Percentiles rank a stretch among this genome's conserved stretches.
Evolutionary conservation across 2,329 filamentous ascomycete species (phyloP).

Genomic region (Ophiosphaerella herpotricha): DNA sequence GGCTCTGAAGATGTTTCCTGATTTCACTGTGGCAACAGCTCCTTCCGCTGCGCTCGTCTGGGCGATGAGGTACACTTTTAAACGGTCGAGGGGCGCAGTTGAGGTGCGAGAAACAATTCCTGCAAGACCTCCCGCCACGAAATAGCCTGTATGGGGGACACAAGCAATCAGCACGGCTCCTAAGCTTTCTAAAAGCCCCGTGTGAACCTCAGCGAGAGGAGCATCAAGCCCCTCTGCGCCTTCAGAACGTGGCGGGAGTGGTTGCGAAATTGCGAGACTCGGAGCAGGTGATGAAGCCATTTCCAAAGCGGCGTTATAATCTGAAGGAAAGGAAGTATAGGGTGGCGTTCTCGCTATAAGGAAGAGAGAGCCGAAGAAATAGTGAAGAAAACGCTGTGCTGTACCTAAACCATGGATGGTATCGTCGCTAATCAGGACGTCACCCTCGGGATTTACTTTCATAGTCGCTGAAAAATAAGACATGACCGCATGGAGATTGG

Average conservation of each 20-base stretch:
- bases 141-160: constrained; percentile 92
- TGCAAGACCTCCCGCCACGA: constrained; percentile 90
- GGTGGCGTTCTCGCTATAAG: constrained; percentile 63
- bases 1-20: constrained; percentile 68
- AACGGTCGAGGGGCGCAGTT: constrained; percentile 91
- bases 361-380: constrained; percentile 76
- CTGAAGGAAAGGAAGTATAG: constrained; percentile 31
- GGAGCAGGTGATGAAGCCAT: constrained; percentile 31
- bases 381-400: constrained; percentile 68
- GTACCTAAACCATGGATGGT: constrained; percentile 94
- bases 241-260: constrained; percentile 45
- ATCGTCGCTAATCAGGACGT: constrained; percentile 89
- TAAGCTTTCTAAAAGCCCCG: constrained; percentile 39
- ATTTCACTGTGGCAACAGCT: constrained; percentile 68
- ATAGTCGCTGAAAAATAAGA: constrained; percentile 91
- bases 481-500: constrained; percentile 78
- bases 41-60: constrained; percentile 71
- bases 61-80: constrained; percentile 97
- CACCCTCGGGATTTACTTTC: constrained; percentile 89
- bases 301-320: constrained; percentile 31
- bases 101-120: constrained; percentile 94
- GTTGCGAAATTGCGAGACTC: constrained; percentile 28
- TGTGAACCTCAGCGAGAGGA: constrained; percentile 34
- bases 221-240: constrained; percentile 28
- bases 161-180: constrained; percentile 59